Evolutionary conservation across 257 asterid species (phyloP), one percentile per base, ranked within the genome.

Genomic region (Solanum arcanum): DNA sequence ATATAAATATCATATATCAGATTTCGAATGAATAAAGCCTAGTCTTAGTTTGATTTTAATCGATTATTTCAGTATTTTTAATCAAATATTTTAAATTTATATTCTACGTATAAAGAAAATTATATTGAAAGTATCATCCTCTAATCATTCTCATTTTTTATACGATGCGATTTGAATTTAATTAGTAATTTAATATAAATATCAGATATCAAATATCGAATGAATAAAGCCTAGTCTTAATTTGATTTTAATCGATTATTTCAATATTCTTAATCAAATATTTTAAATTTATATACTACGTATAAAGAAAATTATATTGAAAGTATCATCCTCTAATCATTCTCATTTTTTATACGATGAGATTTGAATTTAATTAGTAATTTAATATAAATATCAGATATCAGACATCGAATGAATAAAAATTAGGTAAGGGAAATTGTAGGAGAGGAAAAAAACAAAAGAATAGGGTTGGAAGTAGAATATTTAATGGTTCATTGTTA

Each of bases 61-160:
- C 6, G 37, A 35, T 52, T 52, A 9, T 2, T 56, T 1, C 11
- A 56, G 7, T 56, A 2, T 7, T 0, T 12, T 18, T 0, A 18
- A 56, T 18, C 5, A 56, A 1, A 18, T 56, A 8, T 56, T 56
- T 56, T 18, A 2, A 0, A 1, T 18, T 56, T 56, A 56, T 7
- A 56, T 0, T 2, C 7, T 18, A n/a, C 0, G 3, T 56, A 56
- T 56, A 18, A 20, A 56, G n/a, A 56, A 18, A 18, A 56, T 0
- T 18, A 0, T 52, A 0, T 6, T 52, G 9, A 0, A 0, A 52
- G 0, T 9, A 0, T 52, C 0, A 52, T 52, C 0, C 2, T 3
- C 2, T 16, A 52, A 52, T 52, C 0, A 52, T 52, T 16, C 2
- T 0, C 1, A 10, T 21, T 52, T 52, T 9, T 52, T 18, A 52